Percentiles rank a stretch among this genome's conserved stretches.
These are phyloP conservation scores for Xylaria palmicola DNA, from an alignment of 495 filamentous ascomycete genomes.

Conservation along the genomic window DNA sequence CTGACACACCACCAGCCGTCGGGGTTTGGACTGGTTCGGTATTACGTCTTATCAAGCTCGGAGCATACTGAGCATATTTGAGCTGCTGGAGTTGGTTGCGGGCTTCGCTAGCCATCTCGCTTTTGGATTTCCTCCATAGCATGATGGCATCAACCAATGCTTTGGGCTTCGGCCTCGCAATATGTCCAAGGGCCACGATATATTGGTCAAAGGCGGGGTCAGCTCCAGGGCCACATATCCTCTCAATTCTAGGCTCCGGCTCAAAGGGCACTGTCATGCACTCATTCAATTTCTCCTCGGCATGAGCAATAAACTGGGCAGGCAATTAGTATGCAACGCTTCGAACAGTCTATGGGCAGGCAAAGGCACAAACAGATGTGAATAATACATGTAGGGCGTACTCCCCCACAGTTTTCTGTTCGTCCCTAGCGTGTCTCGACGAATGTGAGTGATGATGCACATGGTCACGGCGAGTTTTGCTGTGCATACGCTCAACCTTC, in stretches of 20 bases:
- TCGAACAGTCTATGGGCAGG: background rate
- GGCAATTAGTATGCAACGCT: slow-evolving; percentile 22
- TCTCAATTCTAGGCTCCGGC: slow-evolving; percentile 76
- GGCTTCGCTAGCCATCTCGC: slow-evolving; percentile 72
- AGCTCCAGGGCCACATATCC: slow-evolving; percentile 83
- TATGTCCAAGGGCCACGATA: slow-evolving; percentile 87
- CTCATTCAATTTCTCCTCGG: slow-evolving; percentile 89
- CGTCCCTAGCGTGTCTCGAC: slow-evolving; percentile 66
- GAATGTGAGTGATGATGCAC: slow-evolving; percentile 82
- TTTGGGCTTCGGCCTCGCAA: slow-evolving; percentile 89
- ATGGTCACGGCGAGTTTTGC: slow-evolving; percentile 66
- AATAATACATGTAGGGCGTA: slow-evolving; percentile 96
- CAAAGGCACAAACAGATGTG: slow-evolving; percentile 64
- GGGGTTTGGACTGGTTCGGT: slow-evolving; percentile 47
- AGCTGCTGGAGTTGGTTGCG: slow-evolving; percentile 62
- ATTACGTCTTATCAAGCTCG: slow-evolving; percentile 45
- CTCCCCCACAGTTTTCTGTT: slow-evolving; percentile 89
- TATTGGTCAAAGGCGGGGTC: slow-evolving; percentile 94
- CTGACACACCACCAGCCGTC: slow-evolving; percentile 23
- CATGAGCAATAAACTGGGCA: slow-evolving; percentile 70
- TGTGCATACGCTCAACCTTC: slow-evolving; percentile 63
- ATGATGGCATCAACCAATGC: slow-evolving; percentile 96
- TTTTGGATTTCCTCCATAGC: slow-evolving; percentile 94
- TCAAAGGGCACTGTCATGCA: slow-evolving; percentile 73
- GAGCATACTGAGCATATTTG: slow-evolving; percentile 30